Evolutionary conservation across 345 rosid species (phyloP).

Genomic region (Passiflora organensis): DNA sequence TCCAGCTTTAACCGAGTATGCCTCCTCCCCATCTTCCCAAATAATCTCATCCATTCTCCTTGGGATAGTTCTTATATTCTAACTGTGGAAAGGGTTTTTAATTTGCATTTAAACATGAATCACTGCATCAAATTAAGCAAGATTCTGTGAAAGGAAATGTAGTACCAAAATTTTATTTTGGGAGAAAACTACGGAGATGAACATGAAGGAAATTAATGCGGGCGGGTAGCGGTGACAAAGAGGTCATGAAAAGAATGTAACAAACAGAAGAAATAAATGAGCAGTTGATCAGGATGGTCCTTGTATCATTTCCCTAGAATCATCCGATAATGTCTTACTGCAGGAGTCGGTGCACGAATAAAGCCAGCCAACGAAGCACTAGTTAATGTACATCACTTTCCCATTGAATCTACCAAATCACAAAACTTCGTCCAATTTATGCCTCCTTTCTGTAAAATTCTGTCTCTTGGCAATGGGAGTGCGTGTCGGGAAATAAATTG

Average conservation of each 20-base stretch:
- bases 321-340: slow-evolving; percentile 8
- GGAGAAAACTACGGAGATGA: background rate
- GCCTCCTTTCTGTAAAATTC: no score
- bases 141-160: background rate
- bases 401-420: slow-evolving; percentile 2
- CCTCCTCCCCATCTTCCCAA: no score
- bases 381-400: slow-evolving; percentile 5
- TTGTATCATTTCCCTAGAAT: background rate
- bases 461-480: no score
- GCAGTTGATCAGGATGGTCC: slow-evolving; percentile 25
- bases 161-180: background rate
- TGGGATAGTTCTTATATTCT: no score
- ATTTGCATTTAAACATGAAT: no score
- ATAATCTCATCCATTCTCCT: no score
- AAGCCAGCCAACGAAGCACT: slow-evolving; percentile 29
- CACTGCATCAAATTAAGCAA: background rate
- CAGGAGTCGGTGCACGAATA: background rate
- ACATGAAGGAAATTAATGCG: slow-evolving; percentile 10
- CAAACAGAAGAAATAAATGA: slow-evolving; percentile 11
- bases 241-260: slow-evolving; percentile 32
- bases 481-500: no score
- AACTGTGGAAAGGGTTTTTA: no score
- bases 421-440: no score
- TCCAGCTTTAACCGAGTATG: no score
- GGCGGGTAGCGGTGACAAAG: slow-evolving; percentile 1